Conservation (phyloP, 306 rosid species). For the Vicia faba region DNA sequence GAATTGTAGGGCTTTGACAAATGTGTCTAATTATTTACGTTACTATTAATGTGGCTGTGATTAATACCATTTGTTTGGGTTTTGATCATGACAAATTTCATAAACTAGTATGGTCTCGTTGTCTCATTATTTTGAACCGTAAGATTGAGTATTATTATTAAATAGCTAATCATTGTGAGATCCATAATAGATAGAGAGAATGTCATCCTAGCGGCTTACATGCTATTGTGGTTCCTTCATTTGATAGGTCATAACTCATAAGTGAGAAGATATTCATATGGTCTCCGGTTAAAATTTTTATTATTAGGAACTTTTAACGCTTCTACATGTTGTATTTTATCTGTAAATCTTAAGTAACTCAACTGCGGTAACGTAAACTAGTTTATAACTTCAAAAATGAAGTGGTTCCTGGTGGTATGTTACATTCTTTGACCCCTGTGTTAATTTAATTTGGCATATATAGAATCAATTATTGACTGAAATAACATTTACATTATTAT, state of each 20-base stretch:
- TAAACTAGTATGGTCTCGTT: neutral
- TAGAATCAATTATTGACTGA: neutral
- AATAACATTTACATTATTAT: neutral
- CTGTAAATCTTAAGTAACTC: neutral
- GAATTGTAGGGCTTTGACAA: neutral
- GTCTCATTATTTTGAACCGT: constrained; percentile 8
- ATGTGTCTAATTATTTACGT: neutral
- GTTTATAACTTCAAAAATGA: neutral
- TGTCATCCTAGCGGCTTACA: neutral
- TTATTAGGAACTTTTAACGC: neutral
- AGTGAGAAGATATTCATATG: neutral
- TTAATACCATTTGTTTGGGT: neutral
- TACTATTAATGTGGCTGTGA: constrained; percentile 3
- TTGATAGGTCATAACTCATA: constrained; percentile 10
- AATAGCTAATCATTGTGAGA: neutral
- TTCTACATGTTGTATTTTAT: constrained; percentile 1
- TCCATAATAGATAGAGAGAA: constrained; percentile 2
- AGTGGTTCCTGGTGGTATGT: constrained; percentile 7
- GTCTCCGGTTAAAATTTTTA: constrained; percentile 15
- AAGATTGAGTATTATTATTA: neutral
- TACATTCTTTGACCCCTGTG: neutral
- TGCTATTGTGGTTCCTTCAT: constrained; percentile 19
- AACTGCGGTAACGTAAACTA: neutral
- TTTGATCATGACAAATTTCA: neutral
- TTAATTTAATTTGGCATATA: neutral